Evolutionary conservation across 108 stramenopile species (phyloP).

Genomic region (Pseudonitzschia multiseries): DNA sequence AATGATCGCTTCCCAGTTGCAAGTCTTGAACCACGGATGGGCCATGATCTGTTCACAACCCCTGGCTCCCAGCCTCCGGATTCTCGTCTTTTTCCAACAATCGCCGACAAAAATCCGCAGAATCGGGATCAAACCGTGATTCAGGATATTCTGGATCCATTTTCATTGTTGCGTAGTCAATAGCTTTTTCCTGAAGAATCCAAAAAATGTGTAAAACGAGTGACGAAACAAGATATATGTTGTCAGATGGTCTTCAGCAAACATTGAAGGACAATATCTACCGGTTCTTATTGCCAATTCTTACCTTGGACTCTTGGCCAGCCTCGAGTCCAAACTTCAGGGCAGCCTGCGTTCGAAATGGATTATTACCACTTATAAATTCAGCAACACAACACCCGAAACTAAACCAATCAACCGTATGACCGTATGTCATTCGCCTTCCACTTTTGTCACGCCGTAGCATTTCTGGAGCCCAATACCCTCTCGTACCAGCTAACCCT

Average conservation of each 20-base stretch:
- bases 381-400: slow-evolving; percentile 94
- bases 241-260: background rate
- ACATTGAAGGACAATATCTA: background rate
- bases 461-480: slow-evolving; percentile 98
- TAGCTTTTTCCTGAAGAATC: slow-evolving; percentile 68
- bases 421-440: slow-evolving; percentile 78
- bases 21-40: slow-evolving; percentile 88
- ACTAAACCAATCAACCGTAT: slow-evolving; percentile 94
- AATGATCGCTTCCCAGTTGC: slow-evolving; percentile 83
- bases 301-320: slow-evolving; percentile 79
- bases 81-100: slow-evolving; percentile 83
- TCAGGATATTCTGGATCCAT: slow-evolving; percentile 85
- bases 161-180: slow-evolving; percentile 84
- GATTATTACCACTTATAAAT: slow-evolving; percentile 90
- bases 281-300: background rate
- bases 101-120: slow-evolving; percentile 76
- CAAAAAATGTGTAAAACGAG: background rate
- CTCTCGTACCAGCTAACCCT: slow-evolving; percentile 87
- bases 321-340: slow-evolving; percentile 76
- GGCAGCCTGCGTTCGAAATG: slow-evolving; percentile 89
- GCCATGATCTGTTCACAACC: slow-evolving; percentile 91
- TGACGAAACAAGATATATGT: background rate
- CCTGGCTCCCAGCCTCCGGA: slow-evolving; percentile 70
- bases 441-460: slow-evolving; percentile 79
- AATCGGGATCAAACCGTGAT: slow-evolving; percentile 63